Base-by-base conservation (phyloP, 306 rosid genomes). In the Prunus armeniaca region DNA sequence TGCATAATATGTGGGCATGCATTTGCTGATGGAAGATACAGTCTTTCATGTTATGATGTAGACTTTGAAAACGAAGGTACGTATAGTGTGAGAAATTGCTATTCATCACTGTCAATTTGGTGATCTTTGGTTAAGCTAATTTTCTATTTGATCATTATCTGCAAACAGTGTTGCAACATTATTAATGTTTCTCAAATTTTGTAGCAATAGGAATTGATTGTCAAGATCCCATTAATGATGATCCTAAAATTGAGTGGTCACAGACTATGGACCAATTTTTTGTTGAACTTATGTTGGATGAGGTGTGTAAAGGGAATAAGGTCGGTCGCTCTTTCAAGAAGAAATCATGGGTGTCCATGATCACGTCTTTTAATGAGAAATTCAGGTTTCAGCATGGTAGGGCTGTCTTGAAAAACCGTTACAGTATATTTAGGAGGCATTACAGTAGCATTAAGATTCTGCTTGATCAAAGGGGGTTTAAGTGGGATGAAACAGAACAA, bases 21-120 rank as follows among this genome's bases (percentile, higher is more conserved):
- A 70, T 69, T 88, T 79, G 91, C 91, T 50, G 91, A 88, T 76
- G 91, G 91, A 76, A 88, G 91, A 85, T 85, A 83, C 68, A 85
- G 89, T 74, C 87, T 88, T 85, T 88, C 91, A 30, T 88, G 87
- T 77, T 85, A 85, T 19, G 89, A 80, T 43, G 63, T 80, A 25
- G 76, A 69, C 67, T 74, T 80, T 38, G 83, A 80, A 27, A 38
- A 34, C 24, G 79, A 74, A 80, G 83, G 83, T 80, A 34, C 4
- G 4, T 70, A 2, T 18, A 28, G 20, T 22, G 49, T 67, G 47
- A 20, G 11, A 13, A 41, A 22, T 67, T 0, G 72, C 17, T 20
- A 18, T 67, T 47, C 14, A 19, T 67, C 46, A 18, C 6, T 46
- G 32, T 62, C 24, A 6, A 46, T 45, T 73, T 73, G 56, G 38